These are phyloP conservation scores for Epichloe sp. DNA, from an alignment of 2,329 filamentous ascomycete genomes.

Conservation along the genomic window DNA sequence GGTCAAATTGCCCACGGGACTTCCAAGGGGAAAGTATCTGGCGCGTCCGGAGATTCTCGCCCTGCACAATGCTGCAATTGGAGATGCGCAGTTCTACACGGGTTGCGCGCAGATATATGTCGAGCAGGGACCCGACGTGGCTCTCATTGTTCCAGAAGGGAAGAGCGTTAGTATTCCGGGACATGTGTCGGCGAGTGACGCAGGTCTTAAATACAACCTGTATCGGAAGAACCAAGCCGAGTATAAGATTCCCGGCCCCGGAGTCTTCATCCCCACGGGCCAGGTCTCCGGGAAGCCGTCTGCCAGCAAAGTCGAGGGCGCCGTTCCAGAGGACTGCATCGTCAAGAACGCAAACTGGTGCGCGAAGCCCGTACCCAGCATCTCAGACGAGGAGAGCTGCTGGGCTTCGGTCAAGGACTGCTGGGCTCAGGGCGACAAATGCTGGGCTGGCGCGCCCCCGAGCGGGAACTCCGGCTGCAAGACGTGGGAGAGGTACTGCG, in stretches of 20 bases:
- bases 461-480: slow-evolving; percentile 47
- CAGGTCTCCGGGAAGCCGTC: slow-evolving; percentile 7
- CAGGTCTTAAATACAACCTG: slow-evolving; percentile 51
- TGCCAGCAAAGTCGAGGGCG: slow-evolving; percentile 24
- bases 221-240: slow-evolving; percentile 34
- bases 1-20: slow-evolving; percentile 44
- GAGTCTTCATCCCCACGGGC: slow-evolving; percentile 31
- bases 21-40: slow-evolving; percentile 57
- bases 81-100: slow-evolving; percentile 59
- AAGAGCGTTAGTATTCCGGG: slow-evolving; percentile 49
- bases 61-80: slow-evolving; percentile 46
- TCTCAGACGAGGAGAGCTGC: slow-evolving; percentile 43
- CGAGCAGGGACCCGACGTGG: slow-evolving; percentile 29
- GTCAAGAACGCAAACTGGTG: slow-evolving; percentile 63
- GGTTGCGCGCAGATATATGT: slow-evolving; percentile 62
- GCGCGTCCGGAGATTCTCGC: slow-evolving; percentile 57
- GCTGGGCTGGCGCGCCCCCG: slow-evolving; percentile 46
- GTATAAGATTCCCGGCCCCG: slow-evolving; percentile 42
- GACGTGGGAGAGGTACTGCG: slow-evolving; percentile 51
- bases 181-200: slow-evolving; percentile 40
- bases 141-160: slow-evolving; percentile 21
- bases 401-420: slow-evolving; percentile 43
- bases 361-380: slow-evolving; percentile 44
- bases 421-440: slow-evolving; percentile 45
- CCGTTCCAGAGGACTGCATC: slow-evolving; percentile 42